These are phyloP conservation scores for Colletotrichum sp. DNA, from an alignment of 2,329 filamentous ascomycete species.

Conservation along the genomic window DNA sequence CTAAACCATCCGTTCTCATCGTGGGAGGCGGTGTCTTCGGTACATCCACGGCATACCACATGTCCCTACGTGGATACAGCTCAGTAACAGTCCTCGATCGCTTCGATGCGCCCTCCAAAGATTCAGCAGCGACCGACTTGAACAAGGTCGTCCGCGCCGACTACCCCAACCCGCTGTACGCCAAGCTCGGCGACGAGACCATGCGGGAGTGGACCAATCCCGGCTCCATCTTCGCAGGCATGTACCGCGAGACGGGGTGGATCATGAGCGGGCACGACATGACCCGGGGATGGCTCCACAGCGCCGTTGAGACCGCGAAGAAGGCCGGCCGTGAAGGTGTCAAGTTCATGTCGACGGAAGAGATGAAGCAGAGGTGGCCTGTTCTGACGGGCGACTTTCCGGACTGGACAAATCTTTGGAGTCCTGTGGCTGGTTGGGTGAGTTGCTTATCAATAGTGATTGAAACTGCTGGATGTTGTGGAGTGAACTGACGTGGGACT, in stretches of 20 bases:
- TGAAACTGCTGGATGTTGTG: rapidly evolving
- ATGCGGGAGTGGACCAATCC: constrained; percentile 30
- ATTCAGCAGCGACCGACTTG: constrained; percentile 32
- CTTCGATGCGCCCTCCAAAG: constrained; percentile 26
- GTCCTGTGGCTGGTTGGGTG: constrained; percentile 35
- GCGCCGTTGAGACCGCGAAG: constrained; percentile 27
- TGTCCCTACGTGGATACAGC: constrained; percentile 23
- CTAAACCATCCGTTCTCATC: constrained; percentile 32
- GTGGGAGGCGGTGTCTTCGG: constrained; percentile 36
- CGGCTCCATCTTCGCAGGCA: constrained; percentile 26
- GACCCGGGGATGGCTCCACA: constrained; percentile 33
- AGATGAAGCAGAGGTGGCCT: constrained; percentile 32
- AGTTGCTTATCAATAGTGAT: neutral
- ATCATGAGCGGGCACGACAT: constrained; percentile 26
- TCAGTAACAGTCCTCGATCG: constrained; percentile 30
- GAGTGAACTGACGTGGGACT: neutral
- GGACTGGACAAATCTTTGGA: constrained; percentile 33
- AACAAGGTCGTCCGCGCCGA: constrained; percentile 42
- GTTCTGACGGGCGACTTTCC: constrained; percentile 27
- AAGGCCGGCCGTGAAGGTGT: constrained; percentile 27
- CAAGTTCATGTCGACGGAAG: constrained; percentile 27
- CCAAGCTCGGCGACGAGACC: constrained; percentile 32
- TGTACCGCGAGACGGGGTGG: constrained; percentile 37
- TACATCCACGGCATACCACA: constrained; percentile 37
- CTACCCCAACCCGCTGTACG: constrained; percentile 34